Base-by-base conservation (phyloP, 306 rosid species). In the Morella rubra region DNA sequence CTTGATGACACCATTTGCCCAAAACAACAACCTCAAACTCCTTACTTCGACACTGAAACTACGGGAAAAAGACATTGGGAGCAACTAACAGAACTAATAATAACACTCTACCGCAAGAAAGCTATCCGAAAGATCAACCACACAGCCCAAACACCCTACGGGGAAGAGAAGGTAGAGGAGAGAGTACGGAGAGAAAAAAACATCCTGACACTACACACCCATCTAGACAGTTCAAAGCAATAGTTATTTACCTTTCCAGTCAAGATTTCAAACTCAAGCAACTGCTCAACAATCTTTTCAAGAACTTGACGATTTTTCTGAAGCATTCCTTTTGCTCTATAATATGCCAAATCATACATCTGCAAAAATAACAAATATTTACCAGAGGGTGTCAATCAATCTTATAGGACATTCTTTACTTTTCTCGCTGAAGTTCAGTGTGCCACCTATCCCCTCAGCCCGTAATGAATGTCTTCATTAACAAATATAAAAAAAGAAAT, bases 271-370 rank as follows among this genome's bases (percentile, higher is more conserved):
- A 84, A 90, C 86, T 89, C 97, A 3, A 95, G 88, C 72, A 95
- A 82, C 81, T 90, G 97, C 60, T 88, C 97, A 37, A 89, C 98
- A 49, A 88, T 84, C 87, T 92, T 95, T 85, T 95, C 97, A 72
- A 95, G 93, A 73, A 86, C 92, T 69, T 41, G 84, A 67, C 85
- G 93, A 79, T 95, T 95, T 73, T 78, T 87, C 83, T 73, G 88
- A 68, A 95, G 82, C 92, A 95, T 86, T 75, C 88, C 90, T 80
- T 87, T 89, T 55, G 98, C 96, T 82, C 82, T 95, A 78, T 76
- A 86, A 88, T 90, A 95, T 77, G 98, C 98, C 79, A 88, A 83
- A 83, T 95, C 96, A 55, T 90, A 91, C 70, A 92, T 89, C 98
- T 95, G 66, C 73, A 80, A 75, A 80, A 55, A 70, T 55, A 51